A percentile compares a stretch with the other conserved stretches of the same genome.
Conservation (phyloP, 1,284 basidiomycete genomes). For the Acaromyces ingoldii region DNA sequence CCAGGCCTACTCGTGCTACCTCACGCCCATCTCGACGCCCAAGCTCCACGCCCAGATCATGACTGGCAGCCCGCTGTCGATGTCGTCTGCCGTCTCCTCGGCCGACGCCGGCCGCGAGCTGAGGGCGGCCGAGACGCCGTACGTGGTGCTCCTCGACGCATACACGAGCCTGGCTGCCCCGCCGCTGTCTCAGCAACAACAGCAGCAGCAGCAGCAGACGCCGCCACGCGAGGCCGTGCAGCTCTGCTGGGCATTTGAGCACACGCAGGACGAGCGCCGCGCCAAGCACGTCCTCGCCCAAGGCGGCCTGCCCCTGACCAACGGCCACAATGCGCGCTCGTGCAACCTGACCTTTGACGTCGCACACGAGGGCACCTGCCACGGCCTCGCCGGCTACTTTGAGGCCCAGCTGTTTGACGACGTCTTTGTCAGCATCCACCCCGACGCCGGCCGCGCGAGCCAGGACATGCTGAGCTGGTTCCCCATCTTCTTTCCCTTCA, state of each 20-base stretch:
- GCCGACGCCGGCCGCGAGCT: slow-evolving; percentile 11
- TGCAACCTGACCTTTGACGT: slow-evolving; percentile 70
- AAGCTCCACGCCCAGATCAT: slow-evolving; percentile 67
- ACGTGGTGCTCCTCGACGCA: slow-evolving; percentile 95
- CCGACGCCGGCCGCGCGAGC: slow-evolving; percentile 70
- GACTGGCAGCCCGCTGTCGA: neutral
- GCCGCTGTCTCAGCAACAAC: no score
- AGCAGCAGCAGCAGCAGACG: no score
- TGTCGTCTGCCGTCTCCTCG: slow-evolving; percentile 3
- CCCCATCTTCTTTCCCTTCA: slow-evolving; percentile 82
- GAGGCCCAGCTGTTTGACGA: slow-evolving; percentile 87
- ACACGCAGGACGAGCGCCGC: slow-evolving; percentile 53
- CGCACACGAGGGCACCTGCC: slow-evolving; percentile 86
- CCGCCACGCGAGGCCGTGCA: slow-evolving; percentile 66
- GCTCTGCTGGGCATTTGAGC: slow-evolving; percentile 96
- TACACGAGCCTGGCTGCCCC: slow-evolving; percentile 57
- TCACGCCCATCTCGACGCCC: slow-evolving; percentile 86
- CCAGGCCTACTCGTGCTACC: slow-evolving; percentile 85
- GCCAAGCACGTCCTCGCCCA: neutral
- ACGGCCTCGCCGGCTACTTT: slow-evolving; percentile 97
- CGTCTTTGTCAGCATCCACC: slow-evolving; percentile 88
- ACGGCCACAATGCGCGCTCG: slow-evolving; percentile 53
- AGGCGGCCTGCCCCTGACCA: slow-evolving; percentile 52
- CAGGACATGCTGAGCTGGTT: slow-evolving; percentile 98
- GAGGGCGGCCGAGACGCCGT: slow-evolving; percentile 79